Percentiles rank a stretch among this genome's conserved stretches.
These are phyloP conservation scores for Lodderomyces margitis DNA, from an alignment of 1,139 yeast genomes.

Conservation along the genomic window DNA sequence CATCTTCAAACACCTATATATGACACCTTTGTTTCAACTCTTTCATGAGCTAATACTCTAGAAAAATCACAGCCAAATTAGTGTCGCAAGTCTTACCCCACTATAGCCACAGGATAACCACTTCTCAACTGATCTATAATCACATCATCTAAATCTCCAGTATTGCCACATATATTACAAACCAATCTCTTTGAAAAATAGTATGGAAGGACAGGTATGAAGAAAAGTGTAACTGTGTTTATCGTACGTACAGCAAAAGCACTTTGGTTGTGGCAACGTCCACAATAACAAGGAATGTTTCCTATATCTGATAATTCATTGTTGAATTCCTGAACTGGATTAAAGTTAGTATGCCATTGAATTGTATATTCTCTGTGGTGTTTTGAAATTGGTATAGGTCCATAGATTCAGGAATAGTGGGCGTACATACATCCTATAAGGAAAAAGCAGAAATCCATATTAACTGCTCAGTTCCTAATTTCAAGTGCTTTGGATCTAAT, in stretches of 20 bases:
- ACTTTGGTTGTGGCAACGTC: slow-evolving; percentile 46
- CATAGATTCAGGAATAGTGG: neutral
- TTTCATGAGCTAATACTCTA: too few species aligned
- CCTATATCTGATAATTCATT: slow-evolving; percentile 30
- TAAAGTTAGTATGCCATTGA: slow-evolving; percentile 9
- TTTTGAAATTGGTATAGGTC: neutral
- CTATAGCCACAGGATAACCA: slow-evolving; percentile 47
- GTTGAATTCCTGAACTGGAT: slow-evolving; percentile 29
- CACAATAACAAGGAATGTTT: slow-evolving; percentile 31
- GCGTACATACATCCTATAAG: slow-evolving; percentile 30
- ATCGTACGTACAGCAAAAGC: slow-evolving; percentile 43
- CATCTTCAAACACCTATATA: too few species aligned
- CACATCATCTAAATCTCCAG: slow-evolving; percentile 34
- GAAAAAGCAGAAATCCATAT: slow-evolving; percentile 32
- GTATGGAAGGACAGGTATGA: slow-evolving; percentile 46
- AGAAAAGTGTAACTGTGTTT: slow-evolving; percentile 44
- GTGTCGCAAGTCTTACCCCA: too few species aligned
- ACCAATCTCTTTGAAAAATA: slow-evolving; percentile 37
- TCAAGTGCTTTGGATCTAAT: neutral
- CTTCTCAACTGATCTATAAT: slow-evolving; percentile 31
- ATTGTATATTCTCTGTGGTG: neutral
- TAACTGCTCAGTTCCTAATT: neutral
- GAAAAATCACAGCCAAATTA: too few species aligned
- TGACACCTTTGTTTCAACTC: too few species aligned
- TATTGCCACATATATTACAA: slow-evolving; percentile 45